Conservation (phyloP, 1,284 basidiomycete genomes). For the Naganishia cerealis region DNA sequence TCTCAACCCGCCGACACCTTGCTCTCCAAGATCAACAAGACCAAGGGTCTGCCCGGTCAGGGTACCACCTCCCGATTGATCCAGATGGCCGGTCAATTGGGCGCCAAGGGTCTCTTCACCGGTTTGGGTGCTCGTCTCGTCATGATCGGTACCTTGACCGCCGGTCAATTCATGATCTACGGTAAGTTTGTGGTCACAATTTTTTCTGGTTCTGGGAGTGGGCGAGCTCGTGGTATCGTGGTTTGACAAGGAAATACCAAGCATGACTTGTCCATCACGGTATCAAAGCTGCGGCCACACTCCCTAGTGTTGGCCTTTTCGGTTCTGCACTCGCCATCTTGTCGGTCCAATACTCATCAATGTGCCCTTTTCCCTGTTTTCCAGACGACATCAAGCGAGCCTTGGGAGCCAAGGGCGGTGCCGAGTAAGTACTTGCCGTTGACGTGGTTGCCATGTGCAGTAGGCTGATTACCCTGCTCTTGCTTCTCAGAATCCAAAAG, state of each 20-base stretch:
- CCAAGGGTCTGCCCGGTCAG: slow-evolving; percentile 60
- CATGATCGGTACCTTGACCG: slow-evolving; percentile 61
- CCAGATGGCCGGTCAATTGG: slow-evolving; percentile 57
- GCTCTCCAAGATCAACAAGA: slow-evolving; percentile 63
- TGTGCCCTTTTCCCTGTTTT: background rate
- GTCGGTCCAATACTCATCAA: background rate
- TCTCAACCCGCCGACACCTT: slow-evolving; percentile 63
- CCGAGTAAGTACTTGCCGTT: slow-evolving; percentile 8
- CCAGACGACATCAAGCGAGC: slow-evolving; percentile 27
- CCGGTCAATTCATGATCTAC: slow-evolving; percentile 56
- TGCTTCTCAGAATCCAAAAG: slow-evolving; percentile 55
- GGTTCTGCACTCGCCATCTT: background rate
- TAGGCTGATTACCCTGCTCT: slow-evolving; percentile 55
- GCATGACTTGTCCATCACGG: background rate
- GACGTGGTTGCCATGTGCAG: background rate
- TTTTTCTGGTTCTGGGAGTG: background rate
- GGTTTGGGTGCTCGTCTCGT: slow-evolving; percentile 51
- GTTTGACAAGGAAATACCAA: background rate
- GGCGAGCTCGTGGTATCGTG: background rate
- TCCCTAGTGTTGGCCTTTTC: too few relatives aligned
- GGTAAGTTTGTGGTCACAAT: slow-evolving; percentile 14
- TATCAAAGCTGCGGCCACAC: background rate
- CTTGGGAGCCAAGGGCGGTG: slow-evolving; percentile 30
- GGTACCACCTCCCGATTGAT: slow-evolving; percentile 57
- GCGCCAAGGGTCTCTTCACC: slow-evolving; percentile 59